Conservation (phyloP, 139 green algal species). For the Micromonas commoda region DNA sequence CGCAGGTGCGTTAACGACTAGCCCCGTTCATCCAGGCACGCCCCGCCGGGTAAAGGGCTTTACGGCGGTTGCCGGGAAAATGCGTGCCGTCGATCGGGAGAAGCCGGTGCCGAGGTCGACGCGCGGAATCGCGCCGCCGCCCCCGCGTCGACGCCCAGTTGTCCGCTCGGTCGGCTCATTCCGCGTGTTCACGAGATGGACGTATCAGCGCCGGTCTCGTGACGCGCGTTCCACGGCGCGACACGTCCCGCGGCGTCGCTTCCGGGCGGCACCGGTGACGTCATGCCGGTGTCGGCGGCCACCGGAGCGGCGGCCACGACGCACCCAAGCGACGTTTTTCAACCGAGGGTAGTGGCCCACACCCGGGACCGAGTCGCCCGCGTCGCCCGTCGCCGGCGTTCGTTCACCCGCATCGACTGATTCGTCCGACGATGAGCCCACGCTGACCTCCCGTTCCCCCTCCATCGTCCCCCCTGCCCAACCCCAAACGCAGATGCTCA, state of each 20-base stretch:
- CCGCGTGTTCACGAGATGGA: too few relatives aligned
- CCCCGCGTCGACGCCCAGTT: too few relatives aligned
- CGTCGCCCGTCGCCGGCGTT: too few relatives aligned
- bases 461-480: not conserved
- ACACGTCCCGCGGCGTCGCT: too few relatives aligned
- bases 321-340: not conserved
- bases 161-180: too few relatives aligned
- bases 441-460: not conserved
- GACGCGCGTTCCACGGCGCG: too few relatives aligned
- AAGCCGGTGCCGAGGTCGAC: too few relatives aligned
- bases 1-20: constrained; percentile 13
- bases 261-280: too few relatives aligned
- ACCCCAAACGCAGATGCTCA: constrained; percentile 91
- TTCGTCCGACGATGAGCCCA: not conserved
- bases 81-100: not conserved
- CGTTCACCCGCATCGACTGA: not conserved
- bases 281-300: too few relatives aligned
- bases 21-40: not conserved
- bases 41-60: not conserved
- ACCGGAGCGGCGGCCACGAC: not conserved
- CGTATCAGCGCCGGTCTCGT: too few relatives aligned
- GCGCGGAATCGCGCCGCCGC: too few relatives aligned
- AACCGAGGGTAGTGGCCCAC: not conserved
- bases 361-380: not conserved
- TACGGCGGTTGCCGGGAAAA: not conserved